Evolutionary conservation across 495 filamentous ascomycete species (phyloP).

Genomic region (Pseudomonodictys pantanalensis): DNA sequence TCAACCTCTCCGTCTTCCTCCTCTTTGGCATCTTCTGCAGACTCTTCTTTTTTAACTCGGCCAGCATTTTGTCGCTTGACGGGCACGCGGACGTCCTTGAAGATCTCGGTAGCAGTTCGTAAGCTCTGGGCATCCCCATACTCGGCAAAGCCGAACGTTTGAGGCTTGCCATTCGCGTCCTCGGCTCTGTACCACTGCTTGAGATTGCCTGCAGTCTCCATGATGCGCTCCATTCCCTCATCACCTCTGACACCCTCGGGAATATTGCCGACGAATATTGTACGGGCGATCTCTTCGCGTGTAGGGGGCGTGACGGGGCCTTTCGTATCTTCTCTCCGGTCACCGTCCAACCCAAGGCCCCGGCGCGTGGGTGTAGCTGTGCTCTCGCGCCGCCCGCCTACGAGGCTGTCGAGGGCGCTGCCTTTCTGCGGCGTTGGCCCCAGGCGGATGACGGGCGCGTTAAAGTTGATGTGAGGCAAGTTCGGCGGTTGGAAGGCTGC

Average conservation of each 20-base stretch:
- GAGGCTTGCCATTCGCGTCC: slow-evolving; percentile 78
- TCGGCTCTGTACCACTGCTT: slow-evolving; percentile 81
- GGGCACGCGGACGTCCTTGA: slow-evolving; percentile 83
- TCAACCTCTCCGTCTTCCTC: slow-evolving; percentile 34
- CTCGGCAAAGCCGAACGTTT: slow-evolving; percentile 93
- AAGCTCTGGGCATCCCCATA: slow-evolving; percentile 91
- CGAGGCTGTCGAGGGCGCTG: slow-evolving; percentile 44
- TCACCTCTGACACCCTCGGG: slow-evolving; percentile 74
- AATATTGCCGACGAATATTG: slow-evolving; percentile 85
- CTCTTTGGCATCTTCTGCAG: slow-evolving; percentile 43
- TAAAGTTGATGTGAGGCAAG: slow-evolving; percentile 97
- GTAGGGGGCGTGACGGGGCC: slow-evolving; percentile 79
- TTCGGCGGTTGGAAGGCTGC: slow-evolving; percentile 88
- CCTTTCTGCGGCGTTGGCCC: slow-evolving; percentile 69
- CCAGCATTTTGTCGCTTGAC: slow-evolving; percentile 63
- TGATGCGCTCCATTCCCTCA: slow-evolving; percentile 76
- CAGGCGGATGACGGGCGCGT: slow-evolving; percentile 91
- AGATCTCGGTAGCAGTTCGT: slow-evolving; percentile 77
- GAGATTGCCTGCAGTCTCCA: slow-evolving; percentile 73
- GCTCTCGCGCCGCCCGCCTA: slow-evolving; percentile 42
- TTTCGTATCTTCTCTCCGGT: slow-evolving; percentile 59
- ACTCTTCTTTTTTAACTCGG: slow-evolving; percentile 53
- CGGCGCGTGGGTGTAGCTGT: slow-evolving; percentile 50
- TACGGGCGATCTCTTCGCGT: slow-evolving; percentile 83
- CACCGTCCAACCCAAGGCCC: slow-evolving; percentile 65